Evolutionary conservation across 768 basidiomycete genomes (phyloP), one percentile per base, ranked within the genome.

Genomic region (Royoungia palumana): DNA sequence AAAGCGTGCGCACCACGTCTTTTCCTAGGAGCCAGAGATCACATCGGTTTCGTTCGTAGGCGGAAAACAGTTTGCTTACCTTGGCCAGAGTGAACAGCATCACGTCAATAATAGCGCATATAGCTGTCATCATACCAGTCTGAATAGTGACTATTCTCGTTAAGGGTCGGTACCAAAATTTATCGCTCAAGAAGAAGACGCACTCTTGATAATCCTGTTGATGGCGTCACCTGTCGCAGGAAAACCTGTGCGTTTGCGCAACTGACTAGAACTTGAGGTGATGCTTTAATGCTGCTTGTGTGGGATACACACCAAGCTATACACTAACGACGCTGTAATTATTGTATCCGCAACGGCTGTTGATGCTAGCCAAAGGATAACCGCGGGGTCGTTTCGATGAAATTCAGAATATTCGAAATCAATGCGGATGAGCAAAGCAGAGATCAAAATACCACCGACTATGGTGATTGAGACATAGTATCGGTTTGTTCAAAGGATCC

Each of bases 291-390:
- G 6, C 7, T 16, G 27, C 22, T 1, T 8, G 17, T 37, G 1
- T n/a, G n/a, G n/a, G n/a, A 21, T n/a, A 53, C 49, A 44, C 41
- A 78, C 77, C 59, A 79, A 55, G 53, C 71, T 69, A 65, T 64
- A 67, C 6, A 76, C 75, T 10, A 79, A 61, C 2, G 71, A 67
- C 17, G 57, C 47, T 1, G 76, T 76, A 34, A 79, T 78, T 3
- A 69, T 32, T 20, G 74, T 54, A 48, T 78, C 77, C 4, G 70
- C 70, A 10, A 69, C 56, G 12, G 68, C 67, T 4, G 72, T 72
- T 27, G 69, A 64, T 2, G 66, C 70, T 5, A 79, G 62, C 77
- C 77, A 78, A 34, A 73, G 52, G 27, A 69, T 63, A 7, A 71
- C 63, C 35, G 62, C 57, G 5, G 60, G 63, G 35, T 72, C 51